phyloP scores from a whole-genome alignment of 2,329 filamentous ascomycete genomes.

The Beauveria sp. region DNA sequence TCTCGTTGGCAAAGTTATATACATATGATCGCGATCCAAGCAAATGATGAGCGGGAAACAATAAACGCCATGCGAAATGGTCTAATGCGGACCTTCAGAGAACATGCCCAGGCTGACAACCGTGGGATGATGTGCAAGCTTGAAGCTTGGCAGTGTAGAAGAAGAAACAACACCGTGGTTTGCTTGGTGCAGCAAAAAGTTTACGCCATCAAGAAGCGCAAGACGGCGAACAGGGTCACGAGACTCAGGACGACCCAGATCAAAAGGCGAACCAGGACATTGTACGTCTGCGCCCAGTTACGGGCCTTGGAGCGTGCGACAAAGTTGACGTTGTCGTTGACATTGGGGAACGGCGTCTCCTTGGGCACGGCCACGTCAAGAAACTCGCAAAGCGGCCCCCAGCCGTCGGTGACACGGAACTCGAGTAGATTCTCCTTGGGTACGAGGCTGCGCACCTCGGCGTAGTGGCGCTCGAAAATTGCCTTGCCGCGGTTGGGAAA shows the following conservation, averaged over 20 bases:
- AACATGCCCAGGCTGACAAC: neutral
- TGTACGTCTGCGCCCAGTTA: slow-evolving; percentile 29
- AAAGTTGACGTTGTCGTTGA: slow-evolving; percentile 29
- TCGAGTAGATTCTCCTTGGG: slow-evolving; percentile 26
- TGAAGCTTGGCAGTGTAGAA: neutral
- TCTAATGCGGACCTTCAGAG: slow-evolving; percentile 2
- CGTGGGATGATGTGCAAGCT: slow-evolving; percentile 1
- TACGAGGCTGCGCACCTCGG: slow-evolving; percentile 24
- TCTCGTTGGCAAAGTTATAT: neutral
- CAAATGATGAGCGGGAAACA: neutral
- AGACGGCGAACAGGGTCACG: slow-evolving; percentile 10
- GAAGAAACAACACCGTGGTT: neutral
- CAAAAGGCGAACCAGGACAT: slow-evolving; percentile 22
- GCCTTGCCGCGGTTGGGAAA: slow-evolving; percentile 59
- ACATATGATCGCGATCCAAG: neutral
- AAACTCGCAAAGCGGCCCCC: slow-evolving; percentile 31
- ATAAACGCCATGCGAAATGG: slow-evolving; percentile 7
- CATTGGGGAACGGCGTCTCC: slow-evolving; percentile 27
- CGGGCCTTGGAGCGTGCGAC: slow-evolving; percentile 24
- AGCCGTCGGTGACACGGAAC: slow-evolving; percentile 28
- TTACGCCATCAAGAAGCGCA: neutral
- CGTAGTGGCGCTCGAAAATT: slow-evolving; percentile 41
- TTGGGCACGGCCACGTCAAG: slow-evolving; percentile 26
- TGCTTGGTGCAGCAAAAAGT: neutral
- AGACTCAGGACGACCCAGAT: slow-evolving; percentile 14